phyloP scores from a whole-genome alignment of 73 alveolate species.

The Effrenium voratum region DNA sequence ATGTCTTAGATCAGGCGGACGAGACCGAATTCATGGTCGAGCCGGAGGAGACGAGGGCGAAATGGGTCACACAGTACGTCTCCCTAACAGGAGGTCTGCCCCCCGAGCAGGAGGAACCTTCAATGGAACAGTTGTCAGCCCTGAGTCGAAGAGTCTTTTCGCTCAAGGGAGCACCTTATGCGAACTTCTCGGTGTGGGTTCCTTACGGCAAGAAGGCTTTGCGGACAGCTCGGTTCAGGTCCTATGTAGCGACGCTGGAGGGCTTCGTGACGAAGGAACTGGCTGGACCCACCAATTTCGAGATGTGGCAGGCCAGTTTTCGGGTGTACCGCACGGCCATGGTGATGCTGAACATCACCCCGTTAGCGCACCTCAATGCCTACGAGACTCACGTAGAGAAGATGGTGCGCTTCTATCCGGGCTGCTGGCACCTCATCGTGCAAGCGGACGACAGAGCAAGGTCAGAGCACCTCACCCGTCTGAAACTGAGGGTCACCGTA shows the following conservation, averaged over 20 bases:
- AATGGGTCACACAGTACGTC: neutral
- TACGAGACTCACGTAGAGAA: conserved; percentile 13
- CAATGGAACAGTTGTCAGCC: neutral
- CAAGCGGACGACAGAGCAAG: neutral
- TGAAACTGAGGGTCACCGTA: neutral
- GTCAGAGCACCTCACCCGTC: neutral
- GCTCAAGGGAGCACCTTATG: neutral
- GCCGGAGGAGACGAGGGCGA: neutral
- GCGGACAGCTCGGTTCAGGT: neutral
- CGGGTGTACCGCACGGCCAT: neutral
- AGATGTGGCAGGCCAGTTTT: neutral
- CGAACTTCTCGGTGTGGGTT: neutral
- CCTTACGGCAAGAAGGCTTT: conserved; percentile 5
- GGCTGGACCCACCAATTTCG: neutral
- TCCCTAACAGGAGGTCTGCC: neutral
- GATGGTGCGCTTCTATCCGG: neutral
- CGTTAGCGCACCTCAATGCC: neutral
- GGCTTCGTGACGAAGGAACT: neutral
- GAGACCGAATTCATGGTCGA: neutral
- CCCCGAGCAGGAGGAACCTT: neutral
- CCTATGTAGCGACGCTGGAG: neutral
- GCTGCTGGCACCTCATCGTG: neutral
- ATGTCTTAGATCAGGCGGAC: neutral
- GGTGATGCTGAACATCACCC: neutral
- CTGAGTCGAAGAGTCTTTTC: neutral